A percentile compares a stretch with the other conserved stretches of the same genome.
phyloP scores from a whole-genome alignment of 768 basidiomycete species.

The Phanerochaete sordida region DNA sequence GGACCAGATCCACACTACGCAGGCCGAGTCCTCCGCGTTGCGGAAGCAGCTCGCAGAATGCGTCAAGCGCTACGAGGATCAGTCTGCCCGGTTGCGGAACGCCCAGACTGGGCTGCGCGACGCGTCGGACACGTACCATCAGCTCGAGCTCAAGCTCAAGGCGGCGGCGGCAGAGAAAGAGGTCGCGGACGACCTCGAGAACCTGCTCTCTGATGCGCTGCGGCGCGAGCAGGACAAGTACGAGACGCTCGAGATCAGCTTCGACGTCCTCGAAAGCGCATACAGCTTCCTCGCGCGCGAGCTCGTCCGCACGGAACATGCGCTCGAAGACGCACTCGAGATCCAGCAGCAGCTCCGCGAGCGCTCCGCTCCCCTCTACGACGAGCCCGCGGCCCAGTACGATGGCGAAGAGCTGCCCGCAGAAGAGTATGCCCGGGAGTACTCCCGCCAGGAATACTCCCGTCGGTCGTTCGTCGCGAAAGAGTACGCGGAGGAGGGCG shows the following conservation, averaged over 20 bases:
- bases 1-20: background rate
- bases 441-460: background rate
- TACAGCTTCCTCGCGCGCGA: slow-evolving; percentile 12
- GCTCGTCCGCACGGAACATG: slow-evolving; percentile 12
- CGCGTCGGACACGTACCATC: background rate
- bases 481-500: background rate
- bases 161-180: slow-evolving; percentile 3
- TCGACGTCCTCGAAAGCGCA: slow-evolving; percentile 12
- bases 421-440: background rate
- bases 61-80: slow-evolving; percentile 1
- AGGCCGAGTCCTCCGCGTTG: slow-evolving; percentile 1
- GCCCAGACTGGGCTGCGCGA: slow-evolving; percentile 1
- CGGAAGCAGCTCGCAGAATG: background rate
- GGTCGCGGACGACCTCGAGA: slow-evolving; percentile 7
- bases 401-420: background rate
- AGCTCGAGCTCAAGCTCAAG: background rate
- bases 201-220: slow-evolving; percentile 3
- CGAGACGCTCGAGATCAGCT: slow-evolving; percentile 12
- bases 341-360: background rate
- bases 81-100: background rate
- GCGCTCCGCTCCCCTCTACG: background rate
- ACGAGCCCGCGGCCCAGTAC: background rate
- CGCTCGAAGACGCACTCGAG: background rate
- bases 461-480: background rate
- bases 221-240: slow-evolving; percentile 2